Evolutionary conservation across 208 protist genomes (phyloP).

Genomic region (Trypanosomatidae sp.): DNA sequence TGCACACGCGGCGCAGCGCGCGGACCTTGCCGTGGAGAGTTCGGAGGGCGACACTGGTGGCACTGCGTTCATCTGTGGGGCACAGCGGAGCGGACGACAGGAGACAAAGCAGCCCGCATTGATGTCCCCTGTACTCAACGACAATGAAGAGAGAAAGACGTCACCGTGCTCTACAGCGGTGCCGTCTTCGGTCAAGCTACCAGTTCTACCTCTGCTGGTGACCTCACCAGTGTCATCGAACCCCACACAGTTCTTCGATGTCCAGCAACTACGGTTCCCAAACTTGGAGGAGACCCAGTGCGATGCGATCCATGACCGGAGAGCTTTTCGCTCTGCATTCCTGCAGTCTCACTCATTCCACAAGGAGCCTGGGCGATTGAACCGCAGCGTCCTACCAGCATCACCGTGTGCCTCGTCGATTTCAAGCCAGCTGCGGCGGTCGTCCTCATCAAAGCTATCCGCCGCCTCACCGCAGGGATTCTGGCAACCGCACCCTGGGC

Average conservation of each 20-base stretch:
- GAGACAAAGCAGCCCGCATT: not conserved
- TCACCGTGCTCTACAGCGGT: not conserved
- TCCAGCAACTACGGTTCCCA: not conserved
- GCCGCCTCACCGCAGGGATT: not conserved
- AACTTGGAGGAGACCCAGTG: not conserved
- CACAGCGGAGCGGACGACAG: not conserved
- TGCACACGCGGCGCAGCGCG: not conserved
- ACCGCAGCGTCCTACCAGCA: not conserved
- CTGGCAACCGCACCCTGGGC: conserved; percentile 2
- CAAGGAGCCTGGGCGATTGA: not conserved
- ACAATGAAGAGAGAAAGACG: not conserved
- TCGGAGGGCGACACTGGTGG: not conserved
- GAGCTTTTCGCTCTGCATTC: not conserved
- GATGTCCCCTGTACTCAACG: conserved; percentile 6
- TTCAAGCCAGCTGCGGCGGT: not conserved
- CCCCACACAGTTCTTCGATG: not conserved
- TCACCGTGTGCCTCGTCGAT: not conserved
- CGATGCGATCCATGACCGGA: not conserved
- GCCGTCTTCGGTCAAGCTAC: not conserved
- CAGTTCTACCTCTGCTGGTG: not conserved
- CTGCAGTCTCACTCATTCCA: not conserved
- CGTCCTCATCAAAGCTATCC: not conserved
- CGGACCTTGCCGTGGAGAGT: not conserved
- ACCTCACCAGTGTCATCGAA: not conserved
- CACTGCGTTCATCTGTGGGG: not conserved